Conservation (phyloP, 2,329 filamentous ascomycete genomes). For the Didymella pomorum region DNA sequence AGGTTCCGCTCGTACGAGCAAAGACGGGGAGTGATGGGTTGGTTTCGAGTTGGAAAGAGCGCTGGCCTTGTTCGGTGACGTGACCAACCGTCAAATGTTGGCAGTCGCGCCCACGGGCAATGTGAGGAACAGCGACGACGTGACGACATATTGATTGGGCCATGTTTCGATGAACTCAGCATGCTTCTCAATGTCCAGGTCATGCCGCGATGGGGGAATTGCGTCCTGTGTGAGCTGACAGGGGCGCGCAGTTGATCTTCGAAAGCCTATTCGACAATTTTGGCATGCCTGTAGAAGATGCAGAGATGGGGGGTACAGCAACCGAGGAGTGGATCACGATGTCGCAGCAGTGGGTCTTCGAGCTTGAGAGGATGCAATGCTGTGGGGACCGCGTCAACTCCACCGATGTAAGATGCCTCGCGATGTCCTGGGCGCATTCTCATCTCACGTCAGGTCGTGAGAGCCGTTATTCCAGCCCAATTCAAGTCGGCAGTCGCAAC, state of each 20-base stretch:
- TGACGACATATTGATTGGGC: background rate
- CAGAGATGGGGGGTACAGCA: background rate
- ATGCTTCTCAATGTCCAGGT: background rate
- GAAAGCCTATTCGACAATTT: background rate
- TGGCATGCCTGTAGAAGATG: background rate
- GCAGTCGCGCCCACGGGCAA: background rate
- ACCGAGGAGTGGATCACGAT: background rate
- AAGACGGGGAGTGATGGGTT: background rate
- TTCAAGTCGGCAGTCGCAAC: background rate
- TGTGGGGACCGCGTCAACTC: background rate
- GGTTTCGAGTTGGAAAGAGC: background rate
- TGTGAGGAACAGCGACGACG: background rate
- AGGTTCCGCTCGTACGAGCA: background rate
- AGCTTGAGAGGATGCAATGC: background rate
- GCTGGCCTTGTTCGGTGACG: background rate
- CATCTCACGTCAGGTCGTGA: background rate
- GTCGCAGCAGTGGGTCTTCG: background rate
- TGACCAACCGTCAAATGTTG: background rate
- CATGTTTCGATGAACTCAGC: background rate
- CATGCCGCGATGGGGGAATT: background rate
- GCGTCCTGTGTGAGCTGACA: background rate
- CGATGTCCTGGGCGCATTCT: background rate
- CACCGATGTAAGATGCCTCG: background rate
- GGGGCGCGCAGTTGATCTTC: background rate
- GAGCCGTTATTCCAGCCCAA: background rate